phyloP scores from a whole-genome alignment of 441 rosid species.

The Caryocar brasiliense region DNA sequence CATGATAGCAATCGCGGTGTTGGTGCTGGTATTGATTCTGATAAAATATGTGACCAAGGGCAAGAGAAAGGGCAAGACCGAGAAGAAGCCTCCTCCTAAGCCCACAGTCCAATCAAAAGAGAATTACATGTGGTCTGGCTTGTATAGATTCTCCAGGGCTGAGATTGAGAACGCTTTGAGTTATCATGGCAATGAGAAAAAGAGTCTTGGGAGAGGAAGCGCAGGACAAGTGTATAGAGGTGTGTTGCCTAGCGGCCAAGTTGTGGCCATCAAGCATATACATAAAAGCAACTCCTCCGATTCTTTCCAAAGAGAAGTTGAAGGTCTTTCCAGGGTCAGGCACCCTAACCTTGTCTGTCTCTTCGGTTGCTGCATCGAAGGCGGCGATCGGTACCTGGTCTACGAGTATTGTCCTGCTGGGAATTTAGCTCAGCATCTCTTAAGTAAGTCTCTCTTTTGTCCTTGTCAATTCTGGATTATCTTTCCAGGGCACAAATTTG shows the following conservation, averaged over 20 bases:
- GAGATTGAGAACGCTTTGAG: constrained; percentile 54
- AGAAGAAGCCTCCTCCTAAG: too few relatives aligned
- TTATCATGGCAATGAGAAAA: constrained; percentile 12
- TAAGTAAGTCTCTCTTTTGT: constrained; percentile 15
- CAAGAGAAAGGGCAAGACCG: constrained; percentile 12
- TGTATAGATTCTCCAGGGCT: constrained; percentile 46
- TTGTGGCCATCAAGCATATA: constrained; percentile 53
- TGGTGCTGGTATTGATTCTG: constrained; percentile 24
- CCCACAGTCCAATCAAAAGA: constrained; percentile 13
- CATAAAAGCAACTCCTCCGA: constrained; percentile 27
- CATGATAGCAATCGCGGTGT: constrained; percentile 9
- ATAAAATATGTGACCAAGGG: constrained; percentile 21
- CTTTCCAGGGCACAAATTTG: too few relatives aligned
- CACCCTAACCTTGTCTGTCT: constrained; percentile 57
- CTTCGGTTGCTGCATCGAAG: constrained; percentile 48
- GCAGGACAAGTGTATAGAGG: constrained; percentile 57
- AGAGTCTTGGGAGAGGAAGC: constrained; percentile 48
- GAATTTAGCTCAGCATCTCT: constrained; percentile 50
- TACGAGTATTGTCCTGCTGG: constrained; percentile 55
- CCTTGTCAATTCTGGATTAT: not conserved
- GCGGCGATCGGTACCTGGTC: constrained; percentile 48
- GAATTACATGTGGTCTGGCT: constrained; percentile 28
- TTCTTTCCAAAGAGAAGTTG: constrained; percentile 50
- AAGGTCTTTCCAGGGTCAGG: constrained; percentile 53
- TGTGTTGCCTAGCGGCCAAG: constrained; percentile 54